Evolutionary conservation across 2,329 filamentous ascomycete genomes (phyloP), one percentile per base, ranked within the genome.

Genomic region (Fusarium buharicum): DNA sequence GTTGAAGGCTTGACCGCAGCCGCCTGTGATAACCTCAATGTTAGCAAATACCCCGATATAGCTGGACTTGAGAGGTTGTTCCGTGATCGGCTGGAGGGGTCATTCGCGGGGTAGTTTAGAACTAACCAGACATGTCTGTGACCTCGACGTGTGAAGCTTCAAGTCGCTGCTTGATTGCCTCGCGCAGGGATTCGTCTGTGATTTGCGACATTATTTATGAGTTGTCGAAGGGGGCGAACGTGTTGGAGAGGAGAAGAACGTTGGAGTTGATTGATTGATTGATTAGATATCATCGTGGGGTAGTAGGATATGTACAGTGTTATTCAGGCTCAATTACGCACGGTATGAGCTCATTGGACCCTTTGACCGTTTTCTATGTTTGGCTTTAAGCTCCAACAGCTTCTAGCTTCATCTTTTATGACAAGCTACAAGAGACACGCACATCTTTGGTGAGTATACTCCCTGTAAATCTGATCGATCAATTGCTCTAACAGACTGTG

Each of bases 41-140:
- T 67, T 53, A 67, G 62, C 54, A 16, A 37, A 34, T 20, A 7
- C 22, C 22, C 22, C 22, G 22, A 5, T 8, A 24, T 24, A 6
- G 28, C 13, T 36, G n/a, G n/a, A n/a, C n/a, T 12, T 3, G 4
- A 18, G 13, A 6, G 28, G 17, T 7, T 16, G 10, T 30, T 48
- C 57, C 48, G 48, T 53, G 53, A 59, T 62, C 45, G 51, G 48
- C 24, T 54, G 58, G 62, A 58, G 59, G 62, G 56, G 58, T 50
- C 40, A 40, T 39, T 44, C 52, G 50, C 33, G 41, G 47, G 46
- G 43, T 59, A 47, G 45, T 27, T 38, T 6, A 24, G 22, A 45
- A 74, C 81, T 56, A 85, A 96, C 93, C 94, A 64, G 93, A 97
- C 82, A 96, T 87, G 78, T 98, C 94, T 64, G 91, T 90, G 68